These are phyloP conservation scores for Laburnicola sp. DNA, from an alignment of 2,329 filamentous ascomycete genomes.

Conservation along the genomic window DNA sequence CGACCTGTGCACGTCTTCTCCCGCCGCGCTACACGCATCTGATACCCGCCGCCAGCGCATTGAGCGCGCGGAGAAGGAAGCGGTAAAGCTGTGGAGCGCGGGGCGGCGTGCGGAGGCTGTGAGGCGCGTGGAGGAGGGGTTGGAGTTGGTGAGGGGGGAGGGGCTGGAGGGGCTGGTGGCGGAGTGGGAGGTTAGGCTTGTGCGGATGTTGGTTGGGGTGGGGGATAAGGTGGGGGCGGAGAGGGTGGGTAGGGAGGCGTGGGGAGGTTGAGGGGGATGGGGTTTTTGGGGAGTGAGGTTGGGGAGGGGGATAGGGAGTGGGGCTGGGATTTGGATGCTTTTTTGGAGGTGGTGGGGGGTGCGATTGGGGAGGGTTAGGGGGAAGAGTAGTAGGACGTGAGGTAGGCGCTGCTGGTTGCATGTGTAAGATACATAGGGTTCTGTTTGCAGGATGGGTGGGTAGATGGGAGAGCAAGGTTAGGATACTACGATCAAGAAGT, in stretches of 20 bases:
- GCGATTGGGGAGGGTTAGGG: constrained; percentile 9
- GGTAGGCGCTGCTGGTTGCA: not conserved
- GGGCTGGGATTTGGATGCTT: constrained; percentile 19
- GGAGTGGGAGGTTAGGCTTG: constrained; percentile 24
- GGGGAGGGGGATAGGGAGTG: constrained; percentile 10
- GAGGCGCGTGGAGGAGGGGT: constrained; percentile 11
- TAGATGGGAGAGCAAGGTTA: no score
- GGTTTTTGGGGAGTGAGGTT: constrained; percentile 20
- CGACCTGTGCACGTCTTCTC: constrained; percentile 16
- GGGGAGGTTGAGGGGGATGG: constrained; percentile 14
- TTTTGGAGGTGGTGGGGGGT: constrained; percentile 18
- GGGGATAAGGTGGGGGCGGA: constrained; percentile 18
- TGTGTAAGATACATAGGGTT: not conserved
- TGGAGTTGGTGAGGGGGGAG: constrained; percentile 23
- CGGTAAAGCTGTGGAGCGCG: constrained; percentile 10
- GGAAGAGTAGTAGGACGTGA: not conserved
- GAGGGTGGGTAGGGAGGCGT: constrained; percentile 11
- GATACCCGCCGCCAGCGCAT: constrained; percentile 25
- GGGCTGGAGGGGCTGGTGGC: constrained; percentile 17
- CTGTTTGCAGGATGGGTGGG: no score
- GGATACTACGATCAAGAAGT: no score
- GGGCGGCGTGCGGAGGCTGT: constrained; percentile 15
- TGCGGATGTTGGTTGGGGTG: constrained; percentile 16
- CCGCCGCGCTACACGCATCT: constrained; percentile 9
- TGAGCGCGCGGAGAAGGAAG: constrained; percentile 6